Conservation (phyloP, 129 eudicot genomes). For the carrot (Daucus carota) region DNA sequence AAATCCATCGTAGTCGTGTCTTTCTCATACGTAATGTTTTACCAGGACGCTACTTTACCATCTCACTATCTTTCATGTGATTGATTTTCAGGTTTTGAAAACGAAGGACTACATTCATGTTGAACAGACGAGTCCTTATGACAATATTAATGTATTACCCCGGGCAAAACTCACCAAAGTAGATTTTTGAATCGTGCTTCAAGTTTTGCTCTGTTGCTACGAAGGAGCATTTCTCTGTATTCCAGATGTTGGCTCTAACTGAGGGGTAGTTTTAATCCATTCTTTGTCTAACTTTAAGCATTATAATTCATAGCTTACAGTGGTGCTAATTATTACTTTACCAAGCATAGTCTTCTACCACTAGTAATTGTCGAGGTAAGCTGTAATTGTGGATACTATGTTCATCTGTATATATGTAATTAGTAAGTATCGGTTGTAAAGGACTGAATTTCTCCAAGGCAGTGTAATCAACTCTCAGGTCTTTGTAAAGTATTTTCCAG, state of each 20-base stretch:
- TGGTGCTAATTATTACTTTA: not conserved
- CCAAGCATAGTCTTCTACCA: not conserved
- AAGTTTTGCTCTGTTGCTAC: not conserved
- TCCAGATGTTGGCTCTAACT: not conserved
- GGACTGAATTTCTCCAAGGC: not conserved
- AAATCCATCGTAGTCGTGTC: not conserved
- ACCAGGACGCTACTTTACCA: not conserved
- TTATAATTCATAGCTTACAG: not conserved
- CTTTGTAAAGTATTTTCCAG: not conserved
- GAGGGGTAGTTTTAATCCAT: not conserved
- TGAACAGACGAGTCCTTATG: constrained; percentile 54
- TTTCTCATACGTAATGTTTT: not conserved
- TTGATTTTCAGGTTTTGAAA: constrained; percentile 62
- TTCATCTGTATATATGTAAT: constrained; percentile 6
- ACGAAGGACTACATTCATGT: constrained; percentile 84
- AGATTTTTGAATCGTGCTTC: constrained; percentile 32
- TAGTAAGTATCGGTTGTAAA: too few species aligned
- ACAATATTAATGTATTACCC: constrained; percentile 55
- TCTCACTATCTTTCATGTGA: not conserved
- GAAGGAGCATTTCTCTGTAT: not conserved
- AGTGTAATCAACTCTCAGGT: not conserved
- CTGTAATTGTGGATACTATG: not conserved
- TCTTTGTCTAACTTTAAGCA: not conserved
- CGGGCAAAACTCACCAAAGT: constrained; percentile 62
- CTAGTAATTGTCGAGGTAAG: not conserved